Percentiles rank a stretch among this genome's conserved stretches.
Evolutionary conservation across 2,329 filamentous ascomycete species (phyloP).

Genomic region (Gnomoniopsis sp.): DNA sequence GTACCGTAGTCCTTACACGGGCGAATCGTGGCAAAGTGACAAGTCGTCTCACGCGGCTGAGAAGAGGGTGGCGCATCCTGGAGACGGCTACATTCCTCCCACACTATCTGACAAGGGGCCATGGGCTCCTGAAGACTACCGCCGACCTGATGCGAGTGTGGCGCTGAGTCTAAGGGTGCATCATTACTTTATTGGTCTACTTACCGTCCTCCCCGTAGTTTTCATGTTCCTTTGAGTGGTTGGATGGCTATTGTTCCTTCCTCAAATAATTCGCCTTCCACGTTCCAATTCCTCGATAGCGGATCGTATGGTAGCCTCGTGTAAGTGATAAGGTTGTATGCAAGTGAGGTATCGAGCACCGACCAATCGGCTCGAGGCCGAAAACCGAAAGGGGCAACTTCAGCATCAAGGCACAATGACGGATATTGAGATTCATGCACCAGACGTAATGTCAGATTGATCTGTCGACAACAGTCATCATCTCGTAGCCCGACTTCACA

Average conservation of each 20-base stretch:
- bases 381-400: neutral
- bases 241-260: neutral
- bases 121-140: neutral
- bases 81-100: no score
- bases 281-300: neutral
- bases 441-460: no score
- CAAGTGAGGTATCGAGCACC: neutral
- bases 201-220: neutral
- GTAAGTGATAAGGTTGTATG: neutral
- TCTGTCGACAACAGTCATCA: no score
- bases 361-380: neutral
- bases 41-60: neutral
- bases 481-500: no score
- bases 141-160: neutral
- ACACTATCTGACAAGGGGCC: neutral
- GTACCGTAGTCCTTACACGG: conserved; percentile 39
- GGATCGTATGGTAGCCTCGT: neutral
- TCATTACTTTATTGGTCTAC: neutral
- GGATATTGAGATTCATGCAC: no score
- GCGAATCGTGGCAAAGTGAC: neutral
- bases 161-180: neutral
- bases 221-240: neutral
- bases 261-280: neutral
- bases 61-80: neutral
- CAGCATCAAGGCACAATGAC: no score